Percentiles rank a stretch among this genome's conserved stretches.
Conservation (phyloP, 2,329 filamentous ascomycete species). For the Sclerotinia sclerotiorum region DNA sequence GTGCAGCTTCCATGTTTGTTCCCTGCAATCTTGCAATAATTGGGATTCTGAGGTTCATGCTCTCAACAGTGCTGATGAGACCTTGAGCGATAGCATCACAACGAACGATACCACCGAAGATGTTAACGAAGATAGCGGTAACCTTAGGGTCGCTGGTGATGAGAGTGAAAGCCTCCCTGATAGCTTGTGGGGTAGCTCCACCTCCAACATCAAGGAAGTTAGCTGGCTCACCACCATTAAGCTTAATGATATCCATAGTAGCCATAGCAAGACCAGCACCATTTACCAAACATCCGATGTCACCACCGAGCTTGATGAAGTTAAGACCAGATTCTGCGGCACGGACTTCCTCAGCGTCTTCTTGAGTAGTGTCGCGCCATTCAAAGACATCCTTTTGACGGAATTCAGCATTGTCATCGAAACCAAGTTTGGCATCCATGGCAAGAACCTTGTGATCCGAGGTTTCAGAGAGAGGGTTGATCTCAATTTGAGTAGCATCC, state of each 20-base stretch:
- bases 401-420: constrained; percentile 99
- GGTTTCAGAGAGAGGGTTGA: constrained; percentile 98
- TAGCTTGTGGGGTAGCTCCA: constrained; percentile 93
- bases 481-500: constrained; percentile 98
- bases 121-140: constrained; percentile 99
- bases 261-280: constrained; percentile 99
- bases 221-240: constrained; percentile 91
- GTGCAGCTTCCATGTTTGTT: constrained; percentile 95
- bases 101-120: constrained; percentile 97
- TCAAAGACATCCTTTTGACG: constrained; percentile 94
- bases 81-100: constrained; percentile 97
- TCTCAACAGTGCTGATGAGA: constrained; percentile 90
- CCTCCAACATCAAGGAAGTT: constrained; percentile 99
- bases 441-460: constrained; percentile 97
- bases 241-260: constrained; percentile 99
- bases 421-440: constrained; percentile 99
- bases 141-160: constrained; percentile 99
- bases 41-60: constrained; percentile 92
- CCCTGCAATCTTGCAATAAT: constrained; percentile 97
- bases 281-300: constrained; percentile 99
- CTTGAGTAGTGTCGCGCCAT: constrained; percentile 92
- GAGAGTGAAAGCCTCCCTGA: constrained; percentile 96
- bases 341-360: constrained; percentile 96
- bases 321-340: constrained; percentile 93
- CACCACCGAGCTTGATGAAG: constrained; percentile 99